Evolutionary conservation across 2,329 filamentous ascomycete genomes (phyloP).

Genomic region (Ascochyta rabiei): DNA sequence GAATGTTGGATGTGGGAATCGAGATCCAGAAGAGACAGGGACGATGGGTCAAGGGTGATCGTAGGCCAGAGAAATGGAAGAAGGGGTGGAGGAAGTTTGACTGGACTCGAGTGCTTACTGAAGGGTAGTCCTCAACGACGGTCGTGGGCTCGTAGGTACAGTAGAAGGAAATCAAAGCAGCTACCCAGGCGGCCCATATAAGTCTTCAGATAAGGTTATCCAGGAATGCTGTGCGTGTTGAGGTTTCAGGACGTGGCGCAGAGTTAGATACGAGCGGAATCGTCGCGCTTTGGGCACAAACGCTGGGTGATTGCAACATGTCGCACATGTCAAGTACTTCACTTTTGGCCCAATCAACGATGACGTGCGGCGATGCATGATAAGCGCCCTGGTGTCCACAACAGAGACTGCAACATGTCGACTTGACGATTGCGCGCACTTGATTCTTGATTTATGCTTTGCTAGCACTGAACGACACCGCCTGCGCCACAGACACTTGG

Average conservation of each 20-base stretch:
- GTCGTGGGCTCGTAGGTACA: background rate
- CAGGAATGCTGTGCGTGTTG: constrained; percentile 18
- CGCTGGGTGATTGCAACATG: constrained; percentile 21
- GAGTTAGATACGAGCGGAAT: constrained; percentile 10
- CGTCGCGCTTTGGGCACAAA: constrained; percentile 15
- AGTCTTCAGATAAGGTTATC: background rate
- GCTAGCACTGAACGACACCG: background rate
- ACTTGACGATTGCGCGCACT: background rate
- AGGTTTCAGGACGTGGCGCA: constrained; percentile 29
- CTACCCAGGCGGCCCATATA: background rate
- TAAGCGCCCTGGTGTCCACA: constrained; percentile 22
- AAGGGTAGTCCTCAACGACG: constrained; percentile 40
- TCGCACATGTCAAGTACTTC: constrained; percentile 23
- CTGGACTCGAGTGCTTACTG: constrained; percentile 72
- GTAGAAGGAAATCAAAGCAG: background rate
- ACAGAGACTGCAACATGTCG: constrained; percentile 15
- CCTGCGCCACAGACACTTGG: constrained; percentile 13
- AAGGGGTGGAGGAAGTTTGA: constrained; percentile 92
- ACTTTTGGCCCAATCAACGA: constrained; percentile 24
- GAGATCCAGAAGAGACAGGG: constrained; percentile 91
- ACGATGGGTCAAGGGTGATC: constrained; percentile 74
- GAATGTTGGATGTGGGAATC: constrained; percentile 83
- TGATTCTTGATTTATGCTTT: background rate
- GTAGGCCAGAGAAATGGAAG: constrained; percentile 76
- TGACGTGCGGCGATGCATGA: constrained; percentile 14